phyloP scores from a whole-genome alignment of 345 rosid genomes.

The Rubroshorea leprosula region DNA sequence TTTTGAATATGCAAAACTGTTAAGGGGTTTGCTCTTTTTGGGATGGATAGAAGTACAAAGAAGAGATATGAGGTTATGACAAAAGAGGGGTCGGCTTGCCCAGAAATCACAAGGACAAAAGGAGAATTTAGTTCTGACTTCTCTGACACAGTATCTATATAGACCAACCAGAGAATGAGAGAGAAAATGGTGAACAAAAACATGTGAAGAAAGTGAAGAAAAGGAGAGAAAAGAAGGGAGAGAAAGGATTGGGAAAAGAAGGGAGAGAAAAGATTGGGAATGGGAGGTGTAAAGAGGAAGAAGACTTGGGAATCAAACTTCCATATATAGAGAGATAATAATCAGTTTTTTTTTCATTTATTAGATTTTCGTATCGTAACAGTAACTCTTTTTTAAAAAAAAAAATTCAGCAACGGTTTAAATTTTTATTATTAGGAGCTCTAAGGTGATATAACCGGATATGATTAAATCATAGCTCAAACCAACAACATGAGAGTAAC shows the following conservation, averaged over 20 bases:
- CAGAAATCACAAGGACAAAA: constrained; percentile 25
- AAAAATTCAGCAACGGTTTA: too few species aligned
- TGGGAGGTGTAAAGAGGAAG: constrained; percentile 40
- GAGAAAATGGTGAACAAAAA: constrained; percentile 16
- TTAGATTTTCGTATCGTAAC: too few species aligned
- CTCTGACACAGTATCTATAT: constrained; percentile 26
- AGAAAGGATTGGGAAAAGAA: too few species aligned
- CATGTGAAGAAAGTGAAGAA: constrained; percentile 11
- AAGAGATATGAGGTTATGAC: constrained; percentile 32
- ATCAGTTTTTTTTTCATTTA: too few species aligned
- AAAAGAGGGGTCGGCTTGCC: constrained; percentile 22
- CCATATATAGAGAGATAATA: constrained; percentile 4
- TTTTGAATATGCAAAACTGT: background rate
- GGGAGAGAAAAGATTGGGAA: constrained; percentile 21
- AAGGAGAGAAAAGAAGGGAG: background rate
- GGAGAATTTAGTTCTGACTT: constrained; percentile 16
- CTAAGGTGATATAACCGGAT: too few species aligned
- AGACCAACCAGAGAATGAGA: constrained; percentile 14
- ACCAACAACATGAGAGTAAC: too few species aligned
- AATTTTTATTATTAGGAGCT: too few species aligned
- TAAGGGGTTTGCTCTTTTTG: constrained; percentile 7
- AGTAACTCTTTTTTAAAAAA: too few species aligned
- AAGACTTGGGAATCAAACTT: constrained; percentile 19
- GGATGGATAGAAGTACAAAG: constrained; percentile 15
- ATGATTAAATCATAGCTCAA: too few species aligned